Base-by-base conservation (phyloP, 352 stramenopile genomes). In the Peronospora destructor region DNA sequence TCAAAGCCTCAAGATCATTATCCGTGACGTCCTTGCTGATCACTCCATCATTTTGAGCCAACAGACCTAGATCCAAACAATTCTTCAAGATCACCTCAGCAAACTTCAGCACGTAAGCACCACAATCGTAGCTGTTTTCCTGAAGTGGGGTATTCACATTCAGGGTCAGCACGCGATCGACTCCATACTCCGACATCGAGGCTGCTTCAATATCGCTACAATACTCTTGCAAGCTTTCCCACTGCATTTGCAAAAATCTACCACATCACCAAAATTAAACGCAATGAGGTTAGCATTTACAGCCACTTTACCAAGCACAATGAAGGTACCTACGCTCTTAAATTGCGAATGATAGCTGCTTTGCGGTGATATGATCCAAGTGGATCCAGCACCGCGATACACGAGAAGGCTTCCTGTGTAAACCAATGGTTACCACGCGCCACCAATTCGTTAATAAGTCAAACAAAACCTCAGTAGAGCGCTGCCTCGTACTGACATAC, bases 351-450 rank as follows among this genome's bases (percentile, higher is more conserved):
- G 41, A 91, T 88, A 4, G 62, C 55, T 29, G 53, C 40, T 53
- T 72, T 80, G 41, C 64, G 77, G 54, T 91, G 80, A 46, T 87
- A 91, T 6, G 59, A 65, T 7, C 77, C 77, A 7, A 91, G 77
- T 28, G 80, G 76, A 54, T 91, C 80, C 25, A 91, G 47, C 25
- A 88, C 53, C 17, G 68, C 73, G 10, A 91, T 78, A 41, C 76
- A 85, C 23, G 76, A 70, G 43, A 58, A 58, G 1, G 70, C 57
- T 6, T 84, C 49, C 66, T 66, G 45, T n/a, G 33, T 19, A 43
- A 34, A 13, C 30, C 37, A 50, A 50, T 36, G 35, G 9, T 5
- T 14, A 37, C 7, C 12, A 49, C 11, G 17, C 3, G 16, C 16
- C 4, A 34, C 11, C 23, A 53, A 19, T 23, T 23, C 5, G n/a